Evolutionary conservation across 2,329 filamentous ascomycete species (phyloP).

Genomic region (Elsinoe ampelina): DNA sequence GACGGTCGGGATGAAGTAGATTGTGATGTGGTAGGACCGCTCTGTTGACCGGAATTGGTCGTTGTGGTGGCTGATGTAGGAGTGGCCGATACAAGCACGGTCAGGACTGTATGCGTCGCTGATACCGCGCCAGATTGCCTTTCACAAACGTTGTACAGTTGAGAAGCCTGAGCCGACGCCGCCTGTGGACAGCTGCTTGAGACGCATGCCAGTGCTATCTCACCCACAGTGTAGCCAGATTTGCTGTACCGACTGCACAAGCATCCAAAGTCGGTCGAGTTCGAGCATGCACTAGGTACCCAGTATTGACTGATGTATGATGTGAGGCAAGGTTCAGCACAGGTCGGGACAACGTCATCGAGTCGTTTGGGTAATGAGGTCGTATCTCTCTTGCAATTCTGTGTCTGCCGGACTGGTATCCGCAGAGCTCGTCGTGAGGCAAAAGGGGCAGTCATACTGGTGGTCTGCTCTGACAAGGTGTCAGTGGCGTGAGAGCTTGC

Average conservation of each 20-base stretch:
- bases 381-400: neutral
- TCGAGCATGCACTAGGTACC: slow-evolving; percentile 15
- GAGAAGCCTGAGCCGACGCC: slow-evolving; percentile 11
- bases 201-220: slow-evolving; percentile 21
- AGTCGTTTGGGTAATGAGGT: slow-evolving; percentile 12
- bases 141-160: slow-evolving; percentile 24
- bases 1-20: neutral
- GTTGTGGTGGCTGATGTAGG: neutral
- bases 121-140: slow-evolving; percentile 19
- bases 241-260: slow-evolving; percentile 26
- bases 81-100: slow-evolving; percentile 16
- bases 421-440: neutral
- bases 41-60: neutral
- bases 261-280: slow-evolving; percentile 20
- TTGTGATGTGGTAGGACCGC: neutral
- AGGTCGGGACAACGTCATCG: slow-evolving; percentile 21
- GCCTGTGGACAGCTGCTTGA: slow-evolving; percentile 15
- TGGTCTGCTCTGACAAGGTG: neutral
- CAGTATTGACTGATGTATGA: slow-evolving; percentile 21
- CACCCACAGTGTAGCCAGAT: slow-evolving; percentile 26
- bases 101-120: slow-evolving; percentile 22
- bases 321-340: slow-evolving; percentile 24
- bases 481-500: neutral
- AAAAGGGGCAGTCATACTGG: neutral
- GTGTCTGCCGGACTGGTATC: neutral